phyloP scores from a whole-genome alignment of 345 rosid species.

The Pistacia atlantica region DNA sequence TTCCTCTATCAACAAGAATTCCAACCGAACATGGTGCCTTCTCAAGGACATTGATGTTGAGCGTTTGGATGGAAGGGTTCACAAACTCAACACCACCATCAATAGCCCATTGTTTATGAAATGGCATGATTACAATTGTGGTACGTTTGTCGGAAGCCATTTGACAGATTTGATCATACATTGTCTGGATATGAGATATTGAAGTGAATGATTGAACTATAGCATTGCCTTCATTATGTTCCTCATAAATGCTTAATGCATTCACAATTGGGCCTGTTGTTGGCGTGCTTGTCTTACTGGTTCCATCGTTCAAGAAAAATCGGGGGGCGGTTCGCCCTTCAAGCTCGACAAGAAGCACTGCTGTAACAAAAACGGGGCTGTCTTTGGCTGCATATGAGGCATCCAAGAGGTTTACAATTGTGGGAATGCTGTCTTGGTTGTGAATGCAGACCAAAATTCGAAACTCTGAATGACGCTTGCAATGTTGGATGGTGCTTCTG shows the following conservation, averaged over 20 bases:
- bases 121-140: slow-evolving; percentile 39
- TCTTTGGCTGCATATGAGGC: slow-evolving; percentile 20
- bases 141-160: slow-evolving; percentile 37
- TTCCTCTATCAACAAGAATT: slow-evolving; percentile 40
- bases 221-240: slow-evolving; percentile 11
- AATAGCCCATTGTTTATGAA: slow-evolving; percentile 41
- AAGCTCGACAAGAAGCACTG: slow-evolving; percentile 40
- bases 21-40: slow-evolving; percentile 52
- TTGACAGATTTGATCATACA: slow-evolving; percentile 45
- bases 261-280: slow-evolving; percentile 19
- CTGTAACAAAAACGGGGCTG: slow-evolving; percentile 29
- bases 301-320: slow-evolving; percentile 28
- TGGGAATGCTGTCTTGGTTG: slow-evolving; percentile 27
- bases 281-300: neutral
- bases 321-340: slow-evolving; percentile 34
- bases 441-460: slow-evolving; percentile 41
- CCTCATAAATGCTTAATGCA: slow-evolving; percentile 31
- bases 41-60: slow-evolving; percentile 41
- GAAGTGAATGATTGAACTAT: slow-evolving; percentile 36
- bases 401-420: slow-evolving; percentile 36
- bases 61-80: slow-evolving; percentile 18
- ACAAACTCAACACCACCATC: slow-evolving; percentile 32
- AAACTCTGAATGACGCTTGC: slow-evolving; percentile 26
- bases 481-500: slow-evolving; percentile 35
- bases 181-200: slow-evolving; percentile 26